Percentiles rank a stretch among this genome's conserved stretches.
These are phyloP conservation scores for Botrytis paeoniae DNA, from an alignment of 2,329 filamentous ascomycete genomes.

Conservation along the genomic window DNA sequence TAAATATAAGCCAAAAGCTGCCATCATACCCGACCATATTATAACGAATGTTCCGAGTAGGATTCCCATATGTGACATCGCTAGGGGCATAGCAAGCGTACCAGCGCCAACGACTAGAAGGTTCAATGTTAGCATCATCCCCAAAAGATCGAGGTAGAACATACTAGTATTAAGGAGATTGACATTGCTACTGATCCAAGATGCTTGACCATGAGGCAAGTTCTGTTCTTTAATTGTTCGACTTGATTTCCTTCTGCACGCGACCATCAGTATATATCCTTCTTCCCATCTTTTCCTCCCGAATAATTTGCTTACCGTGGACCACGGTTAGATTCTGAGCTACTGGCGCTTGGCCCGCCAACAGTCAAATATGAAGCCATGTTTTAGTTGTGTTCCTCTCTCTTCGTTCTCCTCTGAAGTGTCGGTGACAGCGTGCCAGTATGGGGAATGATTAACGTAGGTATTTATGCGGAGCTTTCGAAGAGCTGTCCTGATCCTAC, in stretches of 20 bases:
- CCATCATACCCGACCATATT: conserved; percentile 83
- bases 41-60: conserved; percentile 80
- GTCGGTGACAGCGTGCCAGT: neutral
- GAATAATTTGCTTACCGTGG: conserved; percentile 25
- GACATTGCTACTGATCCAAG: conserved; percentile 86
- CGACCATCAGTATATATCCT: conserved; percentile 8
- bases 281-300: neutral
- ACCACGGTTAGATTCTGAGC: conserved; percentile 32
- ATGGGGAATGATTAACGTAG: neutral
- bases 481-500: conserved; percentile 10
- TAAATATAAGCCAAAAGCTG: conserved; percentile 91
- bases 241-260: conserved; percentile 30
- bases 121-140: conserved; percentile 27
- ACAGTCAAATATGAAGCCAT: conserved; percentile 36
- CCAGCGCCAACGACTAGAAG: conserved; percentile 84
- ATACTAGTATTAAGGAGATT: conserved; percentile 95
- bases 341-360: conserved; percentile 26
- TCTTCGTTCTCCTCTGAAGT: neutral
- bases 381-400: neutral
- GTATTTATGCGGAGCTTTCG: conserved; percentile 7
- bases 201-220: conserved; percentile 64
- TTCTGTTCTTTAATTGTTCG: conserved; percentile 65
- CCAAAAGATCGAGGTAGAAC: conserved; percentile 33
- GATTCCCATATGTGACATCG: conserved; percentile 94
- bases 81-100: conserved; percentile 82